Percentiles rank a stretch among this genome's conserved stretches.
phyloP scores from a whole-genome alignment of 1,284 basidiomycete species.

The Austropuccinia psidii region DNA sequence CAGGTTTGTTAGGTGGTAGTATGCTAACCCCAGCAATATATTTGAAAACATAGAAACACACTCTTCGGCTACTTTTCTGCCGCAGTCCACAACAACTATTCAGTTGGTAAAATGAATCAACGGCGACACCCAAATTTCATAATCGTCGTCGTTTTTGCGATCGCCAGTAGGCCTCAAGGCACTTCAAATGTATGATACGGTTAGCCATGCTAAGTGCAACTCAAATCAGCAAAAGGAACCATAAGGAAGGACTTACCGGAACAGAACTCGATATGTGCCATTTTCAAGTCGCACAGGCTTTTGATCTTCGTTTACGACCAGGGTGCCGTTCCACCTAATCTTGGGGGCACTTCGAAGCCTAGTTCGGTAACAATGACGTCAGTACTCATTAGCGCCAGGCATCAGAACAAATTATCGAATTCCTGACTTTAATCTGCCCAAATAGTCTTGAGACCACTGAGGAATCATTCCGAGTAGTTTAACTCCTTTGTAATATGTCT shows the following conservation, averaged over 20 bases:
- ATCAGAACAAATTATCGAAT: background rate
- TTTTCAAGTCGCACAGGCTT: background rate
- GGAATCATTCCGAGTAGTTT: slow-evolving; percentile 16
- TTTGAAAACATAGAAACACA: too few species aligned
- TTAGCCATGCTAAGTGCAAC: background rate
- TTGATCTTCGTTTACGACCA: background rate
- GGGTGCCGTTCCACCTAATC: slow-evolving; percentile 24
- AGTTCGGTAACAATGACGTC: background rate
- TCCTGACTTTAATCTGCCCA: background rate
- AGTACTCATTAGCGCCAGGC: background rate
- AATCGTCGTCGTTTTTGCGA: background rate
- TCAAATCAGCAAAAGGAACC: background rate
- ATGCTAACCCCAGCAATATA: too few species aligned
- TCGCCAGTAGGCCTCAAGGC: slow-evolving; percentile 25
- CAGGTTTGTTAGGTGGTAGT: too few species aligned
- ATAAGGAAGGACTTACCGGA: slow-evolving; percentile 9
- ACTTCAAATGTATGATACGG: background rate
- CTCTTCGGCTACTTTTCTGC: too few species aligned
- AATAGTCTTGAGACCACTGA: background rate
- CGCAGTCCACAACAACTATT: too few species aligned
- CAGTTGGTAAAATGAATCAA: slow-evolving; percentile 18
- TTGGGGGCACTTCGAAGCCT: background rate
- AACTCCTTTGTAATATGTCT: background rate
- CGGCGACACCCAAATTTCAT: slow-evolving; percentile 32
- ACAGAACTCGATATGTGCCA: slow-evolving; percentile 17